Percentiles rank a stretch among this genome's conserved stretches.
phyloP scores from a whole-genome alignment of 305 asterid species.

The Fraxinus dipetala region DNA sequence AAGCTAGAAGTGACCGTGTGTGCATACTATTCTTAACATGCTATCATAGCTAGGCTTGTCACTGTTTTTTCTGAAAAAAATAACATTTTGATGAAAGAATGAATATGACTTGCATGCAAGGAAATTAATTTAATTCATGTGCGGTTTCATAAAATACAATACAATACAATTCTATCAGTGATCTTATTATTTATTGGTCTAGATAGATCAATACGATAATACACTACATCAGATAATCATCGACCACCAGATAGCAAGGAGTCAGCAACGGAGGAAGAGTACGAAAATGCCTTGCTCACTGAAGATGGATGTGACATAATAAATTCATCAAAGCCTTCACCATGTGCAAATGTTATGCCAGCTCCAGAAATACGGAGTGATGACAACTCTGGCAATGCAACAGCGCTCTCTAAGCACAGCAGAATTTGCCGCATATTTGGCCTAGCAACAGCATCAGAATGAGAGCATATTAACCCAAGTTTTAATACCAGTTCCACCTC shows the following conservation, averaged over 20 bases:
- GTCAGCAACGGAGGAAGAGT: background rate
- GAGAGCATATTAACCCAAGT: constrained; percentile 48
- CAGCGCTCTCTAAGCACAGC: constrained; percentile 33
- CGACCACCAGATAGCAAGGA: background rate
- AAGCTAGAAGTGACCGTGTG: background rate
- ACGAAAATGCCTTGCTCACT: background rate
- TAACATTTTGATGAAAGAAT: background rate
- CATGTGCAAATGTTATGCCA: constrained; percentile 22
- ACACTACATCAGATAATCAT: background rate
- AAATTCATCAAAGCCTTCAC: constrained; percentile 48
- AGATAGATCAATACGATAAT: background rate
- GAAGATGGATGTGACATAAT: constrained; percentile 11
- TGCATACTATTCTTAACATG: background rate
- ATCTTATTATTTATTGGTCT: background rate
- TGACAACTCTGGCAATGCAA: constrained; percentile 38
- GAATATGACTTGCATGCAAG: too few relatives aligned
- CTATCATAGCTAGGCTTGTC: background rate
- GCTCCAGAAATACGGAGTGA: background rate
- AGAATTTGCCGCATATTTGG: constrained; percentile 44
- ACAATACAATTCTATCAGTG: too few relatives aligned
- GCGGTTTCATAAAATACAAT: too few relatives aligned
- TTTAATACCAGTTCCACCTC: constrained; percentile 22
- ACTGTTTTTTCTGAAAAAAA: background rate
- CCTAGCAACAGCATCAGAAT: constrained; percentile 38
- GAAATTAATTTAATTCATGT: too few relatives aligned